Evolutionary conservation across 75 land plant species (phyloP).

Genomic region (Pinus taeda): DNA sequence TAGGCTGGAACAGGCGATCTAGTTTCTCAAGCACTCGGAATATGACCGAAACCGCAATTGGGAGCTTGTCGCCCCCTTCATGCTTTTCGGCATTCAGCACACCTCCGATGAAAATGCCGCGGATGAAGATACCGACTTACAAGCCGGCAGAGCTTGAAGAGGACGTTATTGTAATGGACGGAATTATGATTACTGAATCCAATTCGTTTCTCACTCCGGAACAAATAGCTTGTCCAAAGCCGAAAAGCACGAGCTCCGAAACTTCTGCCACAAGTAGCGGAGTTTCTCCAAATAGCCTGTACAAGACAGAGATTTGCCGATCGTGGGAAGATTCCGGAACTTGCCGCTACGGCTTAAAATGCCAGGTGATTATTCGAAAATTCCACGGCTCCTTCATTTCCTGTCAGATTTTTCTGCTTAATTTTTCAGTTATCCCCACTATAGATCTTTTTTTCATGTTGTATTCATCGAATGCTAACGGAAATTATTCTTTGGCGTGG

Average conservation of each 20-base stretch:
- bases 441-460: too few species aligned
- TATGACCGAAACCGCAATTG: not conserved
- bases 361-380: slow-evolving; percentile 24
- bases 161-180: too few species aligned
- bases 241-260: not conserved
- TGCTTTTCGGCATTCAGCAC: not conserved
- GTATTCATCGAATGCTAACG: too few species aligned
- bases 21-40: not conserved
- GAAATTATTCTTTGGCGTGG: too few species aligned
- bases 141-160: too few species aligned
- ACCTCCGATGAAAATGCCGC: too few species aligned
- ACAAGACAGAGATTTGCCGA: slow-evolving; percentile 51
- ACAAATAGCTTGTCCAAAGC: not conserved
- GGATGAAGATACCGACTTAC: too few species aligned
- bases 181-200: not conserved
- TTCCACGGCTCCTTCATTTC: too few species aligned
- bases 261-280: not conserved
- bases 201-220: not conserved
- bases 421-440: too few species aligned
- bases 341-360: too few species aligned
- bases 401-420: too few species aligned
- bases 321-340: too few species aligned
- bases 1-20: not conserved
- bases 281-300: slow-evolving; percentile 16
- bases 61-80: not conserved